Evolutionary conservation across 2,329 filamentous ascomycete species (phyloP).

Genomic region (Xylariaceae sp.): DNA sequence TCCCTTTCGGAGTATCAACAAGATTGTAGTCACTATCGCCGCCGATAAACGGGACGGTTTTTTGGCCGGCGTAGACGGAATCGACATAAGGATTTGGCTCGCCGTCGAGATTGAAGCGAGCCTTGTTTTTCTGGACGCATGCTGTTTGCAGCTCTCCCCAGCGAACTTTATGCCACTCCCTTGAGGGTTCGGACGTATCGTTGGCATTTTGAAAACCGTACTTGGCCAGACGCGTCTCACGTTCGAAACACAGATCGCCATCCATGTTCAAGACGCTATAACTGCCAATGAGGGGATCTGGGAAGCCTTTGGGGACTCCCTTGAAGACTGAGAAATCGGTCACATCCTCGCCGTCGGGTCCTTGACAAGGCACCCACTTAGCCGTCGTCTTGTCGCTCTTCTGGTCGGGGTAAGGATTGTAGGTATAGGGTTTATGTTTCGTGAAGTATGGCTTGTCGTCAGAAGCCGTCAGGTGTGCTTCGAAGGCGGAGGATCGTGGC

Average conservation of each 20-base stretch:
- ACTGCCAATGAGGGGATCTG: constrained; percentile 59
- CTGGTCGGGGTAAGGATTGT: constrained; percentile 70
- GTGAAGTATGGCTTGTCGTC: constrained; percentile 38
- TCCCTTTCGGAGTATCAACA: constrained; percentile 9
- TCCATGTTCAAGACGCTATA: constrained; percentile 59
- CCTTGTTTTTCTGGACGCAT: constrained; percentile 63
- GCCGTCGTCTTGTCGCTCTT: constrained; percentile 55
- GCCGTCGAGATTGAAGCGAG: constrained; percentile 52
- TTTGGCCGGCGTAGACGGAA: constrained; percentile 33
- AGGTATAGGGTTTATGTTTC: constrained; percentile 49
- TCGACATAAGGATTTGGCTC: constrained; percentile 42
- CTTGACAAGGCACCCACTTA: constrained; percentile 60
- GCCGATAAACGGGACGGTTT: constrained; percentile 16
- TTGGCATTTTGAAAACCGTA: constrained; percentile 54
- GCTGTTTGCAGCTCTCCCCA: constrained; percentile 69
- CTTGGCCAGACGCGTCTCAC: constrained; percentile 64
- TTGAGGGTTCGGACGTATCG: constrained; percentile 41
- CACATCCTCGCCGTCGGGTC: constrained; percentile 55
- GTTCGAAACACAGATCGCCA: constrained; percentile 61
- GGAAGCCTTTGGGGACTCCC: constrained; percentile 55
- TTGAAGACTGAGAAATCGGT: constrained; percentile 64
- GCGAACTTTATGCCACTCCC: constrained; percentile 61
- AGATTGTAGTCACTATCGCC: constrained; percentile 16
- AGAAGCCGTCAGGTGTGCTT: constrained; percentile 30
- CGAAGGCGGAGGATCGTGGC: constrained; percentile 24